Percentiles rank a stretch among this genome's conserved stretches.
Conservation (phyloP, 495 filamentous ascomycete genomes). For the Penicillium desertorum region DNA sequence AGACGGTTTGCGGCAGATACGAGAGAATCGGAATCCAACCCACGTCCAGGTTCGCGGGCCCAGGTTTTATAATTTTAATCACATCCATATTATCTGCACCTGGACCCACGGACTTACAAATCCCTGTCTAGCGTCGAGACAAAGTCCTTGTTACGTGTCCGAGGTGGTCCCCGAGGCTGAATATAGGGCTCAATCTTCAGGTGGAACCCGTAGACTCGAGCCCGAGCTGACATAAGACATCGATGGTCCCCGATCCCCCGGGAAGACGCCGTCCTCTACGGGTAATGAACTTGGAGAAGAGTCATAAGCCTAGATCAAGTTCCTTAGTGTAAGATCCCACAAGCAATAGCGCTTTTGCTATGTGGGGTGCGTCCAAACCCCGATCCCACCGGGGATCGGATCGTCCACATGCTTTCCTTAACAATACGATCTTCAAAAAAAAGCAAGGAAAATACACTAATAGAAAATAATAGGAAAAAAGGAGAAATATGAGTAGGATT, state of each 20-base stretch:
- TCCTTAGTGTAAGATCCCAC: background rate
- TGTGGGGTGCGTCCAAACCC: background rate
- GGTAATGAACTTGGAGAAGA: background rate
- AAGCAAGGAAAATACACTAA: background rate
- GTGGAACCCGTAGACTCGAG: background rate
- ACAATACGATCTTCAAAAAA: background rate
- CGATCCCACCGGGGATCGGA: background rate
- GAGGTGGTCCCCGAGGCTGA: constrained; percentile 13
- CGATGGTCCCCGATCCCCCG: background rate
- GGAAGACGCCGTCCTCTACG: background rate
- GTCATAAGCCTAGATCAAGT: background rate
- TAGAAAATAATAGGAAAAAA: background rate
- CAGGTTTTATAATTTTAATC: constrained; percentile 14
- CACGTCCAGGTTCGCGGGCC: background rate
- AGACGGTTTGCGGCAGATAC: background rate
- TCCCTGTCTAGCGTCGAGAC: background rate
- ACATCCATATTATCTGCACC: background rate
- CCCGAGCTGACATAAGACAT: constrained; percentile 6
- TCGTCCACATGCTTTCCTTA: too few relatives aligned
- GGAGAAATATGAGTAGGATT: background rate
- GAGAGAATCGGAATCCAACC: background rate
- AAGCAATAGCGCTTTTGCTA: background rate
- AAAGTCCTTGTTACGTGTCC: background rate
- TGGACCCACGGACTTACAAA: background rate
- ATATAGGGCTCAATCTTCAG: background rate